These are phyloP conservation scores for Zygoascus tannicola DNA, from an alignment of 805 yeast genomes.

Conservation along the genomic window DNA sequence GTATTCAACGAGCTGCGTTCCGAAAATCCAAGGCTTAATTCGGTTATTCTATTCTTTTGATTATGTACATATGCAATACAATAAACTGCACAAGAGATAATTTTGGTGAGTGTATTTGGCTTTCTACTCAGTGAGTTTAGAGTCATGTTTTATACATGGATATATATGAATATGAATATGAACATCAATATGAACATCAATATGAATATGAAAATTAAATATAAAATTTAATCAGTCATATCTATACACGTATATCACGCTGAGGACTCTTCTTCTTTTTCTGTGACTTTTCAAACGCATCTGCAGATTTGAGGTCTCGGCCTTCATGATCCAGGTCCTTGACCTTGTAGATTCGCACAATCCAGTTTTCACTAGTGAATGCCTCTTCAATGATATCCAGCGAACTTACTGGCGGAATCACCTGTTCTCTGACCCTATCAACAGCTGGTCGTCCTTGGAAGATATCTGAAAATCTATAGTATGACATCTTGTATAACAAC, in stretches of 20 bases:
- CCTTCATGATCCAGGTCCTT: conserved; percentile 84
- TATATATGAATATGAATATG: too few species aligned
- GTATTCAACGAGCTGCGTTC: background rate
- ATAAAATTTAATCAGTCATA: too few species aligned
- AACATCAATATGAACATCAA: too few species aligned
- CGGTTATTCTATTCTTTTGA: background rate
- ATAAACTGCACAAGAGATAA: too few species aligned
- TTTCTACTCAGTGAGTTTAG: too few species aligned
- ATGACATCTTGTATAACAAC: conserved; percentile 90
- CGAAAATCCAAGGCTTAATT: background rate
- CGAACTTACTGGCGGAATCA: conserved; percentile 42
- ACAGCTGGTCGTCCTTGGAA: conserved; percentile 36
- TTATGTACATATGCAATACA: background rate
- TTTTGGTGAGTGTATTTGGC: too few species aligned
- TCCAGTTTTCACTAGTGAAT: conserved; percentile 92
- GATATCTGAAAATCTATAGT: conserved; percentile 72
- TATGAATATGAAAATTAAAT: too few species aligned
- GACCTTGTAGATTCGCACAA: conserved; percentile 87
- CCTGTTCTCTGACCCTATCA: conserved; percentile 87
- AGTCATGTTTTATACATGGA: too few species aligned
- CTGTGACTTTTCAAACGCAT: conserved; percentile 13
- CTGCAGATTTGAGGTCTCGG: conserved; percentile 38
- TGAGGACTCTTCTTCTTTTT: conserved; percentile 18
- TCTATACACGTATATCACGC: conserved; percentile 14
- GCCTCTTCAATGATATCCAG: conserved; percentile 85